phyloP scores from a whole-genome alignment of 1,139 yeast species.

The Zhuliangozyma parablackwelliae region DNA sequence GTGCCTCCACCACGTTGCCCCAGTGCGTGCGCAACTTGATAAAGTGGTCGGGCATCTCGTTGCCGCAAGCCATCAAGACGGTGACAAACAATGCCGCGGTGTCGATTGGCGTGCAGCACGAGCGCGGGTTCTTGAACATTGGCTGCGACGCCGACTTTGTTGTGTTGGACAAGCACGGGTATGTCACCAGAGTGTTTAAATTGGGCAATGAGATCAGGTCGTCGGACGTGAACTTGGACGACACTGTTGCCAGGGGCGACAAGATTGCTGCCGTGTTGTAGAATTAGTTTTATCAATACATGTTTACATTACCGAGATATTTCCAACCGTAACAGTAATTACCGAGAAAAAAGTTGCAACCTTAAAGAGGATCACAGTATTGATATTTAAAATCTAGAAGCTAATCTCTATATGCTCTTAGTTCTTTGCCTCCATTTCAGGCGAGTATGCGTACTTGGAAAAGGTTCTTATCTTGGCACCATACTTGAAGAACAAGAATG shows the following conservation, averaged over 20 bases:
- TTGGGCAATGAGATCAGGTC: conserved; percentile 36
- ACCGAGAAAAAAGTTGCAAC: too few species aligned
- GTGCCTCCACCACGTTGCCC: conserved; percentile 56
- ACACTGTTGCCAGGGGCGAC: conserved; percentile 3
- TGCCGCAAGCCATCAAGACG: conserved; percentile 53
- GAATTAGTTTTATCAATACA: conserved; percentile 1
- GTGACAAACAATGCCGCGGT: conserved; percentile 57
- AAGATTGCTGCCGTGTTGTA: conserved; percentile 9
- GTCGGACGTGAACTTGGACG: conserved; percentile 9
- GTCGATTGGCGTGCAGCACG: conserved; percentile 39
- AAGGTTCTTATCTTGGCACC: conserved; percentile 53
- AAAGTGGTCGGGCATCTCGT: conserved; percentile 47
- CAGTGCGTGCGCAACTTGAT: conserved; percentile 52
- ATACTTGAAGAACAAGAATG: conserved; percentile 48
- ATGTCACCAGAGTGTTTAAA: conserved; percentile 48
- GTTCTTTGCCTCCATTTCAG: conserved; percentile 23
- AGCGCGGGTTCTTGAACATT: conserved; percentile 48
- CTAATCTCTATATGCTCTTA: too few species aligned
- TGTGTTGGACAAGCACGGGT: conserved; percentile 42
- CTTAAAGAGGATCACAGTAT: too few species aligned
- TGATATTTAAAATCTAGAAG: too few species aligned
- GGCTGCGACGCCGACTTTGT: conserved; percentile 63
- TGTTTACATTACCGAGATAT: not conserved
- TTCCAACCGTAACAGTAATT: conserved; percentile 8
- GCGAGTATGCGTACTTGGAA: conserved; percentile 49